Evolutionary conservation across 2,329 filamentous ascomycete species (phyloP).

Genomic region (Aspergillus uvarum): DNA sequence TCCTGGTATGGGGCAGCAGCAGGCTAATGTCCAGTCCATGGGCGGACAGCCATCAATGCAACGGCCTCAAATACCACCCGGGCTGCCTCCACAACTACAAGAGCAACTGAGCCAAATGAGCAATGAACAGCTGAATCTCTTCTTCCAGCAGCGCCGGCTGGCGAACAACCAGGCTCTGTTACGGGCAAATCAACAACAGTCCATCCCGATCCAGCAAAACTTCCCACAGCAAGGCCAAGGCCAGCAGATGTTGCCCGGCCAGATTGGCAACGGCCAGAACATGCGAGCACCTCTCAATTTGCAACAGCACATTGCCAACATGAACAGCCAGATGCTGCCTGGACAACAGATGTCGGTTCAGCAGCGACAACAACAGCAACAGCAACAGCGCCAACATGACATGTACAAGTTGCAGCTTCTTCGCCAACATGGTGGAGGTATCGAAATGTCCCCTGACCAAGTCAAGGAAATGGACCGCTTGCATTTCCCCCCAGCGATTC

Average conservation of each 20-base stretch:
- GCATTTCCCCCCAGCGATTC: constrained; percentile 38
- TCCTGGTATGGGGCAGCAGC: constrained; percentile 34
- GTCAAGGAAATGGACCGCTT: constrained; percentile 45
- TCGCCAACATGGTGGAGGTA: constrained; percentile 32
- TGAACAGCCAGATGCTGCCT: constrained; percentile 34
- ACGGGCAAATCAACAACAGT: constrained; percentile 33
- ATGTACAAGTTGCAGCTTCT: constrained; percentile 33
- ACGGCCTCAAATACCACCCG: constrained; percentile 34
- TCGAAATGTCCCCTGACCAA: constrained; percentile 44
- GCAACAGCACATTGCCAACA: constrained; percentile 34
- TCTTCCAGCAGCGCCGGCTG: constrained; percentile 36
- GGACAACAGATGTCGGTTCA: constrained; percentile 34
- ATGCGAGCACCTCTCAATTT: constrained; percentile 37
- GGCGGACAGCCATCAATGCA: constrained; percentile 33
- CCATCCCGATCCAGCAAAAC: constrained; percentile 31
- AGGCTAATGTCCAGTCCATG: constrained; percentile 25
- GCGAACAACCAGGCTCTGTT: constrained; percentile 33
- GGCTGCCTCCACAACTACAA: constrained; percentile 36
- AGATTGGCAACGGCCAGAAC: constrained; percentile 35
- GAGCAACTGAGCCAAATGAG: constrained; percentile 38
- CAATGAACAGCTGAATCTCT: constrained; percentile 34
- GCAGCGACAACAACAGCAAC: constrained; percentile 29
- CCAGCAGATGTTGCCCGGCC: constrained; percentile 32
- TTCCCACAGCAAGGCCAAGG: constrained; percentile 35
- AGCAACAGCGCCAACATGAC: constrained; percentile 33